A percentile compares a stretch with the other conserved stretches of the same genome.
Evolutionary conservation across 306 rosid genomes (phyloP).

Genomic region (Rubus idaeus): DNA sequence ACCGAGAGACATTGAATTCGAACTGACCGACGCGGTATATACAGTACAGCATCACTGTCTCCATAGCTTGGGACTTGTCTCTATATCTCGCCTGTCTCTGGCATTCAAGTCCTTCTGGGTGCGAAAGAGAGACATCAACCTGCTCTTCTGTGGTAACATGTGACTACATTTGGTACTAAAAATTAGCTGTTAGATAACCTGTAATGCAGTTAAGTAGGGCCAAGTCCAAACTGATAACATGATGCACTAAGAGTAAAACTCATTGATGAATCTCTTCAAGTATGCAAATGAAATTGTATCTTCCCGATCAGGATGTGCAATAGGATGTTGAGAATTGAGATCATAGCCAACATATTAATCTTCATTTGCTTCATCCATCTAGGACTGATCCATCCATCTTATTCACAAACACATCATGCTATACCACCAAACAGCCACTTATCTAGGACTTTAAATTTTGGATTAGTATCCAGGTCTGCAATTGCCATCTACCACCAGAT

Average conservation of each 20-base stretch:
- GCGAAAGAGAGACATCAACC: neutral
- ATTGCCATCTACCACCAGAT: neutral
- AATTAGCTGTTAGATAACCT: conserved; percentile 18
- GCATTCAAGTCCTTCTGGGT: conserved; percentile 10
- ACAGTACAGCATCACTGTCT: conserved; percentile 23
- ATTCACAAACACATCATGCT: neutral
- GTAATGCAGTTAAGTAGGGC: neutral
- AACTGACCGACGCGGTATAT: conserved; percentile 3
- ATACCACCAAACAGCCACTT: neutral
- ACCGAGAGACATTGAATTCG: conserved; percentile 12
- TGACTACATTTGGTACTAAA: conserved; percentile 15
- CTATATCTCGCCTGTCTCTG: conserved; percentile 6
- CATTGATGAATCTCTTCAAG: conserved; percentile 10
- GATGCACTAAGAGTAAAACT: neutral
- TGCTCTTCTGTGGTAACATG: conserved; percentile 26
- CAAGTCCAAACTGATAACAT: conserved; percentile 2
- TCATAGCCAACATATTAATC: neutral
- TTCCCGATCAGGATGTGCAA: neutral
- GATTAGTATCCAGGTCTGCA: conserved; percentile 10
- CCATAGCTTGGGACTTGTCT: conserved; percentile 30
- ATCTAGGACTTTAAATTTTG: neutral
- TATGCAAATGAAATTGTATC: neutral
- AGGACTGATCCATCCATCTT: conserved; percentile 3
- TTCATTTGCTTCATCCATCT: conserved; percentile 1
- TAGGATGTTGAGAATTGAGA: conserved; percentile 5